Evolutionary conservation across 352 stramenopile species (phyloP).

Genomic region (Phytophthora cajani): DNA sequence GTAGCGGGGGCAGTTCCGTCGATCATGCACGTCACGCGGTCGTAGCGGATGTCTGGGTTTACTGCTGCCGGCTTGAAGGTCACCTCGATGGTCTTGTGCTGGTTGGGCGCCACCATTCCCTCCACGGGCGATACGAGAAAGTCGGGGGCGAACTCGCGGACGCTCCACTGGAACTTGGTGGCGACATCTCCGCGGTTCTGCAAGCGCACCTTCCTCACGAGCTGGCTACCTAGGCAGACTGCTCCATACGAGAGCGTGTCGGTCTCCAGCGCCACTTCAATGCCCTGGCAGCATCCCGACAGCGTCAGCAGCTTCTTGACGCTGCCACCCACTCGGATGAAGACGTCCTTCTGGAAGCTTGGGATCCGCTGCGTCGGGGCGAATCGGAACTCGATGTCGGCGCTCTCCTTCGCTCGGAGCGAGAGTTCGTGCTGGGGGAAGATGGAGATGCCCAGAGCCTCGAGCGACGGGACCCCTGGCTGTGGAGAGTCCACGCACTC

Average conservation of each 20-base stretch:
- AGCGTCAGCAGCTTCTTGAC: conserved; percentile 82
- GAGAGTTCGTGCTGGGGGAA: conserved; percentile 67
- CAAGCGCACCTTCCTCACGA: conserved; percentile 85
- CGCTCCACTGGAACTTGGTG: conserved; percentile 90
- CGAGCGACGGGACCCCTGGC: conserved; percentile 39
- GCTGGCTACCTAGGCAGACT: conserved; percentile 87
- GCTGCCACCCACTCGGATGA: conserved; percentile 68
- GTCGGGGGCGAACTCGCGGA: conserved; percentile 73
- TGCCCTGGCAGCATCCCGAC: conserved; percentile 88
- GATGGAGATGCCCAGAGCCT: conserved; percentile 64
- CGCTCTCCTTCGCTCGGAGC: conserved; percentile 80
- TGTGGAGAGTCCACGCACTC: conserved; percentile 51
- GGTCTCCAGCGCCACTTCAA: conserved; percentile 90
- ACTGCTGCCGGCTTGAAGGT: conserved; percentile 85
- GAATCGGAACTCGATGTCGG: conserved; percentile 82
- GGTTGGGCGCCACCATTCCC: conserved; percentile 83
- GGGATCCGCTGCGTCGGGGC: conserved; percentile 65
- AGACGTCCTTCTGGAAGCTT: conserved; percentile 72
- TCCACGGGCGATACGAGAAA: conserved; percentile 85
- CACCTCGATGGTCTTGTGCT: conserved; percentile 91
- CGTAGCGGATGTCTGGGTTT: conserved; percentile 89
- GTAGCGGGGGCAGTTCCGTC: conserved; percentile 62
- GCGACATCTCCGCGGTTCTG: conserved; percentile 92
- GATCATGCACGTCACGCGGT: conserved; percentile 77
- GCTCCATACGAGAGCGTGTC: conserved; percentile 91